Percentiles rank a stretch among this genome's conserved stretches.
phyloP scores from a whole-genome alignment of 2,329 filamentous ascomycete species.

The Fusarium veterinarium region DNA sequence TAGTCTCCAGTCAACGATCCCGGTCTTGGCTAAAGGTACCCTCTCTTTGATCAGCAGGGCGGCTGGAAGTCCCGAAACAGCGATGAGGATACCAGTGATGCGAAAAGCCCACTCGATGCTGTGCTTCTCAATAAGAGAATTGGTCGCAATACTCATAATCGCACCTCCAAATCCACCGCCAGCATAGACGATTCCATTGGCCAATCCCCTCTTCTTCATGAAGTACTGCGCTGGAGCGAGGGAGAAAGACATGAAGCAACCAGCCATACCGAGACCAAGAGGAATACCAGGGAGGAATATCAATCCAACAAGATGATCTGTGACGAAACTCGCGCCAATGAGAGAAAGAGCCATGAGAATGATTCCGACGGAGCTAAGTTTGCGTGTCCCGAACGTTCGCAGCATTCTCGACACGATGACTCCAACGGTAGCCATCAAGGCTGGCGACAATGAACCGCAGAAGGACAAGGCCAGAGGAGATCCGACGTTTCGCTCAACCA shows the following conservation, averaged over 20 bases:
- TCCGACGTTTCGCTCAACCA: conserved; percentile 60
- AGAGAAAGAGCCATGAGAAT: conserved; percentile 18
- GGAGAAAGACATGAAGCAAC: conserved; percentile 38
- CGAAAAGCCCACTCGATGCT: conserved; percentile 64
- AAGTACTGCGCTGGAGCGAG: conserved; percentile 62
- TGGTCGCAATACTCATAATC: conserved; percentile 61
- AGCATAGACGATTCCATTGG: conserved; percentile 65
- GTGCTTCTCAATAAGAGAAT: conserved; percentile 59
- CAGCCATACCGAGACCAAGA: conserved; percentile 48
- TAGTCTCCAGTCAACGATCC: conserved; percentile 64
- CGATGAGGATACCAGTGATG: conserved; percentile 62
- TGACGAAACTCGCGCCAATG: conserved; percentile 28
- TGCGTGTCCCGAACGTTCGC: conserved; percentile 22
- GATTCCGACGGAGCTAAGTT: conserved; percentile 10
- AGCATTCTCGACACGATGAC: conserved; percentile 29
- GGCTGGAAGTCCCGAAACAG: conserved; percentile 66
- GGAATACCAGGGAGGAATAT: conserved; percentile 44
- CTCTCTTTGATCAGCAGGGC: conserved; percentile 65
- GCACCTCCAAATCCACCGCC: conserved; percentile 68
- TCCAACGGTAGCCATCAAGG: conserved; percentile 19
- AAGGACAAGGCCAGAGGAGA: conserved; percentile 66
- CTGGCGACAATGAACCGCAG: conserved; percentile 61
- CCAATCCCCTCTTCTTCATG: conserved; percentile 62
- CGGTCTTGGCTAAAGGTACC: conserved; percentile 7
- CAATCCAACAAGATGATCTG: conserved; percentile 43